Evolutionary conservation across 208 protist species (phyloP), one percentile per base, ranked within the genome.

Genomic region (Crithidia fasciculata): DNA sequence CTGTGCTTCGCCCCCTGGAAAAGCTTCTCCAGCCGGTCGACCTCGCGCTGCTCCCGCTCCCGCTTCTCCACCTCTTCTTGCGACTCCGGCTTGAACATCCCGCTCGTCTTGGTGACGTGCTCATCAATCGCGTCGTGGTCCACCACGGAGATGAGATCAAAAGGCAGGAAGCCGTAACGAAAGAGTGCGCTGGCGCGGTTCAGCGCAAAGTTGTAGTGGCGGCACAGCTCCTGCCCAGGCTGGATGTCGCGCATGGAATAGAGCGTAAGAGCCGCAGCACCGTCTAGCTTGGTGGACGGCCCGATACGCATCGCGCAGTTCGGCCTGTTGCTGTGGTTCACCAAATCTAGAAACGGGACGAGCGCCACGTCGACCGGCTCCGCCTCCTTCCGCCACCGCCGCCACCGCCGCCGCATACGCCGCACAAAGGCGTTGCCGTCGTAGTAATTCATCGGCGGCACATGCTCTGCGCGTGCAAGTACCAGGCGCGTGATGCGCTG

Each of bases 191-290:
- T 88, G 13, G 87, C 81, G 5, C 93, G 83, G 53, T 80, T 90
- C 40, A 97, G 77, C 44, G 88, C 88, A 71, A 97, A 95, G 83
- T 97, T 97, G 83, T 97, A 97, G 77, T 97, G 93, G n/a, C 93
- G 81, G 69, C 93, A 97, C 16, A 97, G 73, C 83, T 95, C 93
- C 47, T 94, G 83, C 4, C 93, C 93, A 7, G 90, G 89, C 37
- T 61, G 18, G 45, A 97, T 84, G n/a, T 83, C 62, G 8, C 76
- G 68, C 40, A 97, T 74, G 7, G 93, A 86, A 67, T 85, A 90
- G 64, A 97, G 78, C 5, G 93, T 97, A 63, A 93, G 83, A 59
- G 89, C 93, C 0, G 76, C 76, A 2, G 81, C 81, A 10, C 91
- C 89, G 50, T 79, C 73, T 49, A 88, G 62, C 49, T 72, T 73